Conservation (phyloP, 2,329 filamentous ascomycete species). For the Alternaria sp. region DNA sequence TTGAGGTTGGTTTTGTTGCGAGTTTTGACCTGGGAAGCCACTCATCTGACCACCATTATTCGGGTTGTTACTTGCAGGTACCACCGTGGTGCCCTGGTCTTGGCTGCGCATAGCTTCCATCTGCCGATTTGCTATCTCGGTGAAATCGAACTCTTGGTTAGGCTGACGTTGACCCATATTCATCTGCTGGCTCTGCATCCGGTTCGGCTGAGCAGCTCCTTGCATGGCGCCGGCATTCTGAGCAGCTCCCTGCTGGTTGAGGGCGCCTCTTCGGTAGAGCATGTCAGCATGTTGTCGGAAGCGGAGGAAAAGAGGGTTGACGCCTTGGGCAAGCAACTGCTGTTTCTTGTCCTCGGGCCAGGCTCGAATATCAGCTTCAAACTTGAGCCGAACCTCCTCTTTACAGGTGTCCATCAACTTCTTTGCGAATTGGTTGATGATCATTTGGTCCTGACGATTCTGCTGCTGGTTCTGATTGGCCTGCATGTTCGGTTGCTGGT, state of each 20-base stretch:
- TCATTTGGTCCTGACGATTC: constrained; percentile 33
- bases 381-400: constrained; percentile 59
- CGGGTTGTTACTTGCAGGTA: constrained; percentile 68
- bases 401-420: constrained; percentile 59
- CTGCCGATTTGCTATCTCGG: constrained; percentile 68
- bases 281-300: constrained; percentile 60
- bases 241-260: constrained; percentile 25
- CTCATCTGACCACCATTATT: constrained; percentile 51
- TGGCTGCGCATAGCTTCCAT: constrained; percentile 68
- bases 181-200: constrained; percentile 40
- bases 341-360: constrained; percentile 59
- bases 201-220: constrained; percentile 37
- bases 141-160: constrained; percentile 57
- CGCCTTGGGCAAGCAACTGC: constrained; percentile 54
- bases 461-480: constrained; percentile 31
- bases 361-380: constrained; percentile 52
- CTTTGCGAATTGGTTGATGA: constrained; percentile 57
- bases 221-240: constrained; percentile 48
- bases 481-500: constrained; percentile 45
- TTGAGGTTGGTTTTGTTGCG: constrained; percentile 38
- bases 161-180: constrained; percentile 41
- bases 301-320: constrained; percentile 61
- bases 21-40: constrained; percentile 41
- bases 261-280: constrained; percentile 35
- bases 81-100: constrained; percentile 69